Evolutionary conservation across 345 rosid species (phyloP), one percentile per base, ranked within the genome.

Genomic region (Gossypium rotundifolium): DNA sequence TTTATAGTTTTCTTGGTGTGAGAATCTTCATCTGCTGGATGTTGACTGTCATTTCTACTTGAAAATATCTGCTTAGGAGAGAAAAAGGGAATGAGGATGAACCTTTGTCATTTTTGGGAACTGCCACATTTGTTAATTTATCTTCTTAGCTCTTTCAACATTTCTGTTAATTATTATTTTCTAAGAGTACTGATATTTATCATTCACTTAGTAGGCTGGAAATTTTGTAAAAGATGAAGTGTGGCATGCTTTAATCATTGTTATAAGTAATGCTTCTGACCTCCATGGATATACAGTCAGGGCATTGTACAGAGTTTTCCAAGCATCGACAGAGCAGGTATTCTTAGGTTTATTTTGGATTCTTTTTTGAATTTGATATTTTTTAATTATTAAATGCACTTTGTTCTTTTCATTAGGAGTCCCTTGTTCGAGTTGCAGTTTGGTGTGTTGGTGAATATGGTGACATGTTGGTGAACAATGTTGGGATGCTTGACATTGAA

Each of bases 371-470:
- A 58, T 73, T 17, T 74, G 59, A 22, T 23, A 58, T 75, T 70
- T 57, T 71, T 63, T 85, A 51, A 58, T 74, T 40, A 72, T 76
- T 74, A 60, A 71, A 72, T 81, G 75, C 70, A 70, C n/a, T 25
- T 71, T 83, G 65, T 60, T 73, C 14, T 66, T 84, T 75, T 57
- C 72, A 70, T 72, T 82, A 93, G 99, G 98, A 91, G 88, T 86
- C 84, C 78, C 98, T 95, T 83, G 93, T 89, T 82, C 94, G 93
- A 74, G 97, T 91, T 77, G 98, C 99, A 44, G 86, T 91, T 68
- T 95, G 99, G 99, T 95, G 98, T 86, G 83, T 95, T 68, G 99
- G 99, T 78, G 99, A 95, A 85, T 95, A 93, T 79, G 98, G 99
- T 76, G 99, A 95, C 83, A 65, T 95, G 84, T 81, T 95, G 89